A percentile compares a stretch with the other conserved stretches of the same genome.
Conservation (phyloP, 2,329 filamentous ascomycete species). For the Monosporascus sp. region DNA sequence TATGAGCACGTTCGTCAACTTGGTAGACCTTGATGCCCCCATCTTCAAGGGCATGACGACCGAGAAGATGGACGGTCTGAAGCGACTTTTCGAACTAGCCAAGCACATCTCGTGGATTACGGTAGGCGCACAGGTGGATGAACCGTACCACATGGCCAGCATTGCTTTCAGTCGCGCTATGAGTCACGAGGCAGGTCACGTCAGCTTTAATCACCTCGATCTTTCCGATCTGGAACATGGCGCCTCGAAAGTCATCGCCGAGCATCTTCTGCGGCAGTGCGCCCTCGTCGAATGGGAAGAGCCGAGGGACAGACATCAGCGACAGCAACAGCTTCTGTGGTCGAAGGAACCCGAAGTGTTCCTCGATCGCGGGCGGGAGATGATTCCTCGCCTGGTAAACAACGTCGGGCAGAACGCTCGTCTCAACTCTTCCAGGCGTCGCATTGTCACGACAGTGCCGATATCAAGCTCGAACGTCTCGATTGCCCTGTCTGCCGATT, state of each 20-base stretch:
- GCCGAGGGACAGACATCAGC: background rate
- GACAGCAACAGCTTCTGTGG: slow-evolving; percentile 1
- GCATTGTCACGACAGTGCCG: background rate
- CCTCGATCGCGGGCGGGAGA: background rate
- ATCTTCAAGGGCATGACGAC: slow-evolving; percentile 8
- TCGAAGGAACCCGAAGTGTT: slow-evolving; percentile 8
- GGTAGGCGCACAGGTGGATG: slow-evolving; percentile 32
- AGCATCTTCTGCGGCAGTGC: slow-evolving; percentile 4
- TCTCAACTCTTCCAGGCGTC: slow-evolving; percentile 5
- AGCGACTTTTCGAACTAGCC: slow-evolving; percentile 17
- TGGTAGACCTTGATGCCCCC: slow-evolving; percentile 5
- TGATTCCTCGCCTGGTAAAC: slow-evolving; percentile 2
- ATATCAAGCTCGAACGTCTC: background rate
- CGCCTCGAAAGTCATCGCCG: slow-evolving; percentile 1
- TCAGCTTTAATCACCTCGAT: slow-evolving; percentile 19
- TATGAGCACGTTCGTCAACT: slow-evolving; percentile 8
- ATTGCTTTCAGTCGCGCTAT: slow-evolving; percentile 5
- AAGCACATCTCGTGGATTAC: slow-evolving; percentile 44
- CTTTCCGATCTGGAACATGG: background rate
- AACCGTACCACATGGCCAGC: slow-evolving; percentile 8
- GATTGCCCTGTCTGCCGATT: background rate
- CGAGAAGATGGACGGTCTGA: slow-evolving; percentile 11
- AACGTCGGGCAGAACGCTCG: slow-evolving; percentile 4
- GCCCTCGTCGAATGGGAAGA: slow-evolving; percentile 6
- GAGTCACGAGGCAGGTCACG: slow-evolving; percentile 1